Percentiles rank a stretch among this genome's conserved stretches.
phyloP scores from a whole-genome alignment of 2,329 filamentous ascomycete genomes.

The Pseudogymnoascus sp. region DNA sequence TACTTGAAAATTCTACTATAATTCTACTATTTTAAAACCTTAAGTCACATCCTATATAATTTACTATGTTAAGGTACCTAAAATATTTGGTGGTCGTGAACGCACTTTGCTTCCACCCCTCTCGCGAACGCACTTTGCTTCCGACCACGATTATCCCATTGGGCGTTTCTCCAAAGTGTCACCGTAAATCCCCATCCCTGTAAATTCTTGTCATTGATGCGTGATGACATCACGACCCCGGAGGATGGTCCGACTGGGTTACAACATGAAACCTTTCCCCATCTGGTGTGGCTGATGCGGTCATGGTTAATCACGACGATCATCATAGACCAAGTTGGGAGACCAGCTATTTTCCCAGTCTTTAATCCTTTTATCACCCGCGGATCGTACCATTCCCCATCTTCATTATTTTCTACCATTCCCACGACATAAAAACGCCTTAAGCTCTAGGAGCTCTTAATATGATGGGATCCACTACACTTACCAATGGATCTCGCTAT shows the following conservation, averaged over 20 bases:
- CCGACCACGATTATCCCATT: too few relatives aligned
- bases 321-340: constrained; percentile 3
- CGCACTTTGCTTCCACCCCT: too few relatives aligned
- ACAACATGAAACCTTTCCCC: background rate
- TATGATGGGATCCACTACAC: constrained; percentile 13
- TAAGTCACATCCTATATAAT: too few relatives aligned
- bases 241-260: background rate
- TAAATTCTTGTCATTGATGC: constrained; percentile 1
- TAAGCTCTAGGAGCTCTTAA: background rate
- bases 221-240: background rate
- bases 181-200: too few relatives aligned
- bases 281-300: background rate
- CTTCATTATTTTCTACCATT: too few relatives aligned
- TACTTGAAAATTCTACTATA: too few relatives aligned
- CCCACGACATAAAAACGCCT: background rate
- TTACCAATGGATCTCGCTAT: constrained; percentile 22
- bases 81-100: too few relatives aligned
- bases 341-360: constrained; percentile 2
- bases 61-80: too few relatives aligned
- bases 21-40: too few relatives aligned
- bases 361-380: background rate
- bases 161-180: too few relatives aligned
- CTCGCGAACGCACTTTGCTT: too few relatives aligned
- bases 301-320: background rate
- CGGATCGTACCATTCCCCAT: background rate